Evolutionary conservation across 2,329 filamentous ascomycete species (phyloP).

Genomic region (Beauveria sp.): DNA sequence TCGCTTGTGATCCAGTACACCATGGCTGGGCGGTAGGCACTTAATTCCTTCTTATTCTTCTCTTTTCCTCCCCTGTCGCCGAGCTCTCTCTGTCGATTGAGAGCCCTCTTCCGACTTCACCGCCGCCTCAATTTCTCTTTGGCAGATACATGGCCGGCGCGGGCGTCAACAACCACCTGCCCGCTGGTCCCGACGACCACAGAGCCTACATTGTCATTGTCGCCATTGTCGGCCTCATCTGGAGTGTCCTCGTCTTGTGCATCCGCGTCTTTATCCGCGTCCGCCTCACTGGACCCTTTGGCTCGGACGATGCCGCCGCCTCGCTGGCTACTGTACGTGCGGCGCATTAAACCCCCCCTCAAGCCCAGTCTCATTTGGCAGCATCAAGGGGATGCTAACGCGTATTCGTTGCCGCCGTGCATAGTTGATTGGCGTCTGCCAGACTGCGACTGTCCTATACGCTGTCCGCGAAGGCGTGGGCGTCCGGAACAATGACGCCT

Average conservation of each 20-base stretch:
- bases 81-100: too few relatives aligned
- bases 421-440: slow-evolving; percentile 11
- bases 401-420: background rate
- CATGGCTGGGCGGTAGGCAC: background rate
- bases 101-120: background rate
- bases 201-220: slow-evolving; percentile 14
- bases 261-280: slow-evolving; percentile 15
- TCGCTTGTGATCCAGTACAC: background rate
- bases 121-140: background rate
- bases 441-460: slow-evolving; percentile 7
- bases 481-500: slow-evolving; percentile 1
- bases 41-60: background rate
- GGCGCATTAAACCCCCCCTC: background rate
- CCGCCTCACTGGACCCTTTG: slow-evolving; percentile 13
- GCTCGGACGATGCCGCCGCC: slow-evolving; percentile 13
- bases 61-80: background rate
- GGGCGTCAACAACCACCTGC: slow-evolving; percentile 5
- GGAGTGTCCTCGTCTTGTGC: slow-evolving; percentile 14
- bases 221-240: slow-evolving; percentile 13
- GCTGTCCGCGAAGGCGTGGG: slow-evolving; percentile 14
- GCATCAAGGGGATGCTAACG: background rate
- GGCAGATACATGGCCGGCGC: background rate
- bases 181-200: slow-evolving; percentile 12
- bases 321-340: slow-evolving; percentile 12
- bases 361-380: background rate